phyloP scores from a whole-genome alignment of 495 filamentous ascomycete genomes.

The Rostrohypoxylon terebratum region DNA sequence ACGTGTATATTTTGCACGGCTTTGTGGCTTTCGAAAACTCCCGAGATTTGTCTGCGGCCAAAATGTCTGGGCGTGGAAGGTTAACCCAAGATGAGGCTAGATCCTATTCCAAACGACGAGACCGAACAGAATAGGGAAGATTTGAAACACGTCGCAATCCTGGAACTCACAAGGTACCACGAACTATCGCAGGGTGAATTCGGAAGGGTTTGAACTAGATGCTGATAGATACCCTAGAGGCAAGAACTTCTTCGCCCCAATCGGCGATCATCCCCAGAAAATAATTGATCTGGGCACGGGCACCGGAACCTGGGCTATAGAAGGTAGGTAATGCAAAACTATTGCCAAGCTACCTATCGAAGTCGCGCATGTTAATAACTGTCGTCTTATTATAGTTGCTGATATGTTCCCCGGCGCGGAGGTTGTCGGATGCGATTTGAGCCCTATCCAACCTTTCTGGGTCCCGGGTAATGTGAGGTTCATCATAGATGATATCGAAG shows the following conservation, averaged over 20 bases:
- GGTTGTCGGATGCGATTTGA: conserved; percentile 56
- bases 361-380: not conserved
- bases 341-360: not conserved
- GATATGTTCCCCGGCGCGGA: conserved; percentile 49
- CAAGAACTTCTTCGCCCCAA: conserved; percentile 5
- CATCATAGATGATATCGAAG: conserved; percentile 49
- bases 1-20: not conserved
- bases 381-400: conserved; percentile 1
- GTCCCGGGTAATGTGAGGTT: conserved; percentile 60
- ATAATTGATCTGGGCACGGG: conserved; percentile 12
- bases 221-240: not conserved
- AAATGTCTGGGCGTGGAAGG: not conserved
- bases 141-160: not conserved
- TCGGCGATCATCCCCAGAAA: conserved; percentile 6
- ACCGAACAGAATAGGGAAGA: conserved; percentile 16
- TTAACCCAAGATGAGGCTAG: not conserved
- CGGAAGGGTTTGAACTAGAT: not conserved
- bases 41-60: not conserved
- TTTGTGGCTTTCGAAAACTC: no score
- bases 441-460: conserved; percentile 59
- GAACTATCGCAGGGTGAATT: no score
- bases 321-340: conserved; percentile 4
- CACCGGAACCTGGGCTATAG: conserved; percentile 11
- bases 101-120: conserved; percentile 15
- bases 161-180: conserved; percentile 3